Conservation (phyloP, 129 eudicot species). For the Flaveria bidentis region DNA sequence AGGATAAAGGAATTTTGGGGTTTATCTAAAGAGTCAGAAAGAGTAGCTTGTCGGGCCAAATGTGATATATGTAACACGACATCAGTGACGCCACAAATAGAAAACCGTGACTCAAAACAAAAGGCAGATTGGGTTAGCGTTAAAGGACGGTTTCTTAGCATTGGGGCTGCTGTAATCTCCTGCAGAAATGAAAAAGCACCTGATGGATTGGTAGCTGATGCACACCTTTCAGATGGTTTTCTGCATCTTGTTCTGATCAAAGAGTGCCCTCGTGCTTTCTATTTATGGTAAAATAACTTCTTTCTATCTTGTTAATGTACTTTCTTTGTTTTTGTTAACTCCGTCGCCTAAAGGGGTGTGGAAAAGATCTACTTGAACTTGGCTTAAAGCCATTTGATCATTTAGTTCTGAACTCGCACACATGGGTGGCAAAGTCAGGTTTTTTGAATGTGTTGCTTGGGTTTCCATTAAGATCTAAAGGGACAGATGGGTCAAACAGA, state of each 20-base stretch:
- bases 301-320: neutral
- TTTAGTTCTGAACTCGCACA: neutral
- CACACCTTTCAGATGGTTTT: slow-evolving; percentile 95
- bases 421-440: neutral
- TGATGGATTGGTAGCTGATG: slow-evolving; percentile 95
- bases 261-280: slow-evolving; percentile 85
- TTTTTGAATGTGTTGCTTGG: neutral
- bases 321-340: neutral
- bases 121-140: slow-evolving; percentile 69
- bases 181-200: slow-evolving; percentile 98
- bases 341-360: neutral
- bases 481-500: neutral
- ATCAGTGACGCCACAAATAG: slow-evolving; percentile 10
- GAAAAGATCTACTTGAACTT: neutral
- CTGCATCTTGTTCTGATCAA: slow-evolving; percentile 85
- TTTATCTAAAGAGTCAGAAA: slow-evolving; percentile 45
- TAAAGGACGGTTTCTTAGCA: slow-evolving; percentile 80
- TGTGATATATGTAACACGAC: slow-evolving; percentile 61
- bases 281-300: slow-evolving; percentile 59
- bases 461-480: neutral
- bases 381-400: neutral
- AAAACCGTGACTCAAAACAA: slow-evolving; percentile 40
- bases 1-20: slow-evolving; percentile 47
- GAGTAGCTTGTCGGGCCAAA: slow-evolving; percentile 67
- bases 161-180: slow-evolving; percentile 96